Base-by-base conservation (phyloP, 331 rosid species). In the Quercus lobata region DNA sequence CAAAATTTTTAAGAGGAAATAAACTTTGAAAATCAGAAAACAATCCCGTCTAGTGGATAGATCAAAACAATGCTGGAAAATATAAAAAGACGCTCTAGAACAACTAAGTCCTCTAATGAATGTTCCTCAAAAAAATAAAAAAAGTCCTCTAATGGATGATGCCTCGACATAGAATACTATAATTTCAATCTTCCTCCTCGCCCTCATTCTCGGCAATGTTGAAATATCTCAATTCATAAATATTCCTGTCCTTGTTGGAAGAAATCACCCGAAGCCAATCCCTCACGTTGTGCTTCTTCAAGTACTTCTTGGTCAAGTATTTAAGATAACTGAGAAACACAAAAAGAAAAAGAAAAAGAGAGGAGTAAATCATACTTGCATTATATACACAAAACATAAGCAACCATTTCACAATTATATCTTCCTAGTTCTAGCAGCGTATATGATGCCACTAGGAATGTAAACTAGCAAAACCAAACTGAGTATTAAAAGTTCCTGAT, bases 201-300 rank as follows among this genome's bases (percentile, higher is more conserved):
- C 92, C 98, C 88, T 94, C 98, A 22, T 94, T 94, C 83, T 94
- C 98, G 4, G 98, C 98, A 71, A 92, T 94, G 90, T 94, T 92
- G 85, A 94, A 94, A 94, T 94, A 94, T 87, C 97, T 91, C 88
- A 94, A 87, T 80, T 94, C 98, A 63, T 92, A 94, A 54, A 94
- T 86, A 74, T 87, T 92, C 19, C 97, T 61, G 75, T 94, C 98
- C 88, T 94, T 94, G 93, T 94, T 94, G 70, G 98, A 92, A 11
- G 97, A 86, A 81, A 94, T 94, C 62, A 94, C 97, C 6, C 98
- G 91, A 56, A 94, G 98, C 98, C 98, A 94, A 86, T 94, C 98
- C 88, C 98, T 87, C 73, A 94, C 97, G 18, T 94, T 94, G 84
- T 94, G 94, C 86, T 92, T 94, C 89, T 94, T 94, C 97, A 94